These are phyloP conservation scores for Sabuloglossum arenarium DNA, from an alignment of 495 filamentous ascomycete species.

Conservation along the genomic window DNA sequence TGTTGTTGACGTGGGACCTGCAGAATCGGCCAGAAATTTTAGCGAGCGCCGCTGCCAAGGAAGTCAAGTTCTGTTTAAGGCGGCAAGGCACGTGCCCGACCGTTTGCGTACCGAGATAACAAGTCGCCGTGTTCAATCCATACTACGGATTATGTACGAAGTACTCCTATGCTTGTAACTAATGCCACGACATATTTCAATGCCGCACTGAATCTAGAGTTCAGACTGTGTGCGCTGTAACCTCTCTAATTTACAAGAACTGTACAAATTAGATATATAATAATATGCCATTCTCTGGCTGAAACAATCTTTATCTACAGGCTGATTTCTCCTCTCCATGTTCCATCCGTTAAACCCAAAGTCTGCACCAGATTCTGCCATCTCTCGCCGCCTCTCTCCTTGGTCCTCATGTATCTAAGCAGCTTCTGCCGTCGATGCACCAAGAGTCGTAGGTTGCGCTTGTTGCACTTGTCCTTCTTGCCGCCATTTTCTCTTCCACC, in stretches of 20 bases:
- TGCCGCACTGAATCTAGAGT: too few species aligned
- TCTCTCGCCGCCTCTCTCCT: slow-evolving; percentile 75
- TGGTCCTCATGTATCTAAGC: slow-evolving; percentile 61
- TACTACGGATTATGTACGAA: too few species aligned
- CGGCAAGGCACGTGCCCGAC: background rate
- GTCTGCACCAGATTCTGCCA: slow-evolving; percentile 68
- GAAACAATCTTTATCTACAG: too few species aligned
- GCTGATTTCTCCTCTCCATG: slow-evolving; percentile 72
- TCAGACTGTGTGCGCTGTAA: too few species aligned
- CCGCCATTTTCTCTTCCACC: slow-evolving; percentile 27
- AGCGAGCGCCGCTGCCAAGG: background rate
- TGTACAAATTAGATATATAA: too few species aligned
- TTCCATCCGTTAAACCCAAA: slow-evolving; percentile 67
- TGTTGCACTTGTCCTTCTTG: slow-evolving; percentile 73
- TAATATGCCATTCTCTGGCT: too few species aligned
- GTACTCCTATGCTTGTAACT: too few species aligned
- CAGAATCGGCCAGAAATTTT: background rate
- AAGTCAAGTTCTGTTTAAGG: background rate
- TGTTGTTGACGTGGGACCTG: background rate
- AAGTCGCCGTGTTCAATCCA: too few species aligned
- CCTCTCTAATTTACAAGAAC: too few species aligned
- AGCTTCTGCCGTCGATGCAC: slow-evolving; percentile 82
- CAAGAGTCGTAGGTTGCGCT: slow-evolving; percentile 65
- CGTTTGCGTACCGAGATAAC: background rate
- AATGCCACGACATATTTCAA: too few species aligned